Percentiles rank a stretch among this genome's conserved stretches.
These are phyloP conservation scores for Pulveroboletus sp. DNA, from an alignment of 768 basidiomycete species.

Conservation along the genomic window DNA sequence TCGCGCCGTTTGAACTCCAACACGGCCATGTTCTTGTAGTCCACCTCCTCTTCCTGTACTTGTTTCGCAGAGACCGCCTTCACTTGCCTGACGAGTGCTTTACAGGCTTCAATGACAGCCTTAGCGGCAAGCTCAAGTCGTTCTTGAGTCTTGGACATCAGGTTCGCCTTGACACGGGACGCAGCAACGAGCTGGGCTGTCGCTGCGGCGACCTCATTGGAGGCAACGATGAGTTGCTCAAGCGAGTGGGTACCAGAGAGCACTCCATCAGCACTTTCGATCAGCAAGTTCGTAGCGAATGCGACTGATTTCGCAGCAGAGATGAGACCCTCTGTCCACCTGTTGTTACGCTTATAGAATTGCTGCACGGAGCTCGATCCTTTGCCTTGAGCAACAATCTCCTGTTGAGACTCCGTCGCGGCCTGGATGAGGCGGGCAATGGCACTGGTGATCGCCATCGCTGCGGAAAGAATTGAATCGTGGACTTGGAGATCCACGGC, in stretches of 20 bases:
- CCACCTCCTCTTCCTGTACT: slow-evolving; percentile 68
- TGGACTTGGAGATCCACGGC: slow-evolving; percentile 95
- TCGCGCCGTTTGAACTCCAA: slow-evolving; percentile 96
- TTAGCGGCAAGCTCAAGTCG: slow-evolving; percentile 93
- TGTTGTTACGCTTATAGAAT: slow-evolving; percentile 99
- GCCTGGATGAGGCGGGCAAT: slow-evolving; percentile 94
- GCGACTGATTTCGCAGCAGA: slow-evolving; percentile 98
- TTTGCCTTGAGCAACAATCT: slow-evolving; percentile 93
- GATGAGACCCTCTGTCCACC: slow-evolving; percentile 99
- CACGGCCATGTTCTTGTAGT: slow-evolving; percentile 86
- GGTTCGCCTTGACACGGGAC: slow-evolving; percentile 94
- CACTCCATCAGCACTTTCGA: slow-evolving; percentile 97
- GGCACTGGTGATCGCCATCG: slow-evolving; percentile 92
- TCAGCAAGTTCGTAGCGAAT: slow-evolving; percentile 90
- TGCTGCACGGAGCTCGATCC: slow-evolving; percentile 90
- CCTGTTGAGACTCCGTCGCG: slow-evolving; percentile 96
- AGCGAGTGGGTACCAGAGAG: slow-evolving; percentile 94
- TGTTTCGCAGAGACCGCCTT: slow-evolving; percentile 90
- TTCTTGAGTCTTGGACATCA: slow-evolving; percentile 99
- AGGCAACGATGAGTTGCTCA: slow-evolving; percentile 99
- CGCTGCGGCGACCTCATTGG: slow-evolving; percentile 95
- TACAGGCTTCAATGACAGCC: slow-evolving; percentile 96
- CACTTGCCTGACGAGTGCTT: slow-evolving; percentile 92
- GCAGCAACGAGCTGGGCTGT: slow-evolving; percentile 99
- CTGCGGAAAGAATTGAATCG: slow-evolving; percentile 91